These are phyloP conservation scores for Cryptosporidium andersoni DNA, from an alignment of 169 alveolate species.

Conservation along the genomic window DNA sequence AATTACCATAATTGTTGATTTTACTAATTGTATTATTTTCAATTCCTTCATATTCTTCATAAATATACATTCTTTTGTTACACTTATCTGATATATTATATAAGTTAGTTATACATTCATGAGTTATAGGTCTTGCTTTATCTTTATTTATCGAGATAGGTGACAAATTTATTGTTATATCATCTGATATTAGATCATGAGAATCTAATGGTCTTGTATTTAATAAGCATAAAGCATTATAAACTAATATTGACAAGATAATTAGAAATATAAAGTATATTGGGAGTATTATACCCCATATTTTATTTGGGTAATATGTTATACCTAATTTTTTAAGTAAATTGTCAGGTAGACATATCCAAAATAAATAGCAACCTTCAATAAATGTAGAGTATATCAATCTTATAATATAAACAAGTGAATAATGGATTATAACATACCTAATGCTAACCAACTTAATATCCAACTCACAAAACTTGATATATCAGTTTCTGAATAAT, in stretches of 20 bases:
- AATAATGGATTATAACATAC: constrained; percentile 9
- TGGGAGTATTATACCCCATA: constrained; percentile 68
- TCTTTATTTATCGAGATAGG: constrained; percentile 23
- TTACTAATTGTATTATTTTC: constrained; percentile 27
- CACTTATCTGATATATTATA: no score
- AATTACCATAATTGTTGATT: constrained; percentile 8
- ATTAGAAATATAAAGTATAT: constrained; percentile 26
- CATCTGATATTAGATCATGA: constrained; percentile 51
- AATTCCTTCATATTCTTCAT: not conserved
- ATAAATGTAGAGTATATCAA: not conserved
- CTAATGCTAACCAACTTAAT: constrained; percentile 52
- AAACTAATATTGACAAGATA: constrained; percentile 17
- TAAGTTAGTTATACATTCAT: no score
- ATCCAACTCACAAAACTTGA: constrained; percentile 70
- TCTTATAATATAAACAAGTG: not conserved
- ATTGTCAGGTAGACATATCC: constrained; percentile 69
- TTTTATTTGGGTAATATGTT: constrained; percentile 67
- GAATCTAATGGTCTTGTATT: constrained; percentile 43
- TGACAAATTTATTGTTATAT: constrained; percentile 39
- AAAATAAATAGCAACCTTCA: constrained; percentile 24
- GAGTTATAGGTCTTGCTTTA: not conserved
- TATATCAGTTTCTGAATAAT: constrained; percentile 28
- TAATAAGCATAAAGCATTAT: constrained; percentile 23
- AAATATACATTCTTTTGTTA: no score
- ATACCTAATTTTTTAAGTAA: constrained; percentile 23